Conservation (phyloP, 768 basidiomycete species). For the Podaxis sp. region DNA sequence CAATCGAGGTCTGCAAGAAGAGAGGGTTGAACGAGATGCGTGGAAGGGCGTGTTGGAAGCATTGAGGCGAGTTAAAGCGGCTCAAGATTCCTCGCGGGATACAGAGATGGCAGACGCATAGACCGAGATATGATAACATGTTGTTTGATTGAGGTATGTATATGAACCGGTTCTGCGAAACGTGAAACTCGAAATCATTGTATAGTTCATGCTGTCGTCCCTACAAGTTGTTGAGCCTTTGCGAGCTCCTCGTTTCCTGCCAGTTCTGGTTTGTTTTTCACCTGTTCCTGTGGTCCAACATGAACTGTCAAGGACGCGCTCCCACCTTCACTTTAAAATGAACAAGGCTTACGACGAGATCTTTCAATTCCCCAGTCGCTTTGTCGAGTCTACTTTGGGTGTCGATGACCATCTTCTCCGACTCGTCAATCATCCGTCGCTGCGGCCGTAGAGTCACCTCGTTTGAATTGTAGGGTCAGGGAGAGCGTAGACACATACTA, state of each 20-base stretch:
- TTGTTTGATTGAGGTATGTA: not conserved
- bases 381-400: slow-evolving; percentile 58
- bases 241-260: slow-evolving; percentile 43
- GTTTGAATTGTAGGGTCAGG: not conserved
- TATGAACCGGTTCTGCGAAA: not conserved
- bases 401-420: slow-evolving; percentile 78
- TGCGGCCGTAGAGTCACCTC: slow-evolving; percentile 25
- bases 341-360: slow-evolving; percentile 59
- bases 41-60: slow-evolving; percentile 76
- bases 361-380: slow-evolving; percentile 61
- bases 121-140: not conserved
- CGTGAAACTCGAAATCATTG: not conserved
- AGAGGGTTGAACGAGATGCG: slow-evolving; percentile 71
- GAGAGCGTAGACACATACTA: slow-evolving; percentile 37
- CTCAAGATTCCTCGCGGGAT: slow-evolving; percentile 25
- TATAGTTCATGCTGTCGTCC: not conserved
- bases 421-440: slow-evolving; percentile 73
- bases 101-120: slow-evolving; percentile 13
- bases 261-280: slow-evolving; percentile 43
- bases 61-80: slow-evolving; percentile 60
- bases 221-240: slow-evolving; percentile 45
- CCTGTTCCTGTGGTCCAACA: slow-evolving; percentile 24
- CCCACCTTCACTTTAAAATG: not conserved
- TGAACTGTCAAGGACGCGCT: slow-evolving; percentile 2
- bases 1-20: slow-evolving; percentile 74